These are phyloP conservation scores for Kazachstania kunashirensis DNA, from an alignment of 805 yeast genomes.

Conservation along the genomic window DNA sequence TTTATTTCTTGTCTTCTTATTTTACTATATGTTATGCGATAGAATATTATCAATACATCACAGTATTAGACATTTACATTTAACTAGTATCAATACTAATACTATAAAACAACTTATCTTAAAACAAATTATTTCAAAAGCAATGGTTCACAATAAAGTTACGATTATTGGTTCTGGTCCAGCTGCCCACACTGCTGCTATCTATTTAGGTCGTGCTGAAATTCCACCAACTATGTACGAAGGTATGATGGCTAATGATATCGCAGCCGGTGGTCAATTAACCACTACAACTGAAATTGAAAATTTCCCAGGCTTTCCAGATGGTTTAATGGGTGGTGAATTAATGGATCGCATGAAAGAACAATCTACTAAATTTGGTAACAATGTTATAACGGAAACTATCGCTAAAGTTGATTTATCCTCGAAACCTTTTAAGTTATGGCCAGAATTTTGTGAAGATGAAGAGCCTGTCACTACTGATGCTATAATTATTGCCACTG, in stretches of 20 bases:
- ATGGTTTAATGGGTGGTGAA: constrained; percentile 75
- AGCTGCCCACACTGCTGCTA: constrained; percentile 99
- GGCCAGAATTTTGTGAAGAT: constrained; percentile 95
- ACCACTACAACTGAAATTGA: constrained; percentile 98
- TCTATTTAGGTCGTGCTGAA: constrained; percentile 94
- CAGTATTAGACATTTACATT: too few species aligned
- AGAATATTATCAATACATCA: too few species aligned
- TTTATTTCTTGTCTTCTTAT: too few species aligned
- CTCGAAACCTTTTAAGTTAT: constrained; percentile 84
- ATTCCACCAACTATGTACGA: constrained; percentile 87
- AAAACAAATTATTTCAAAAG: background rate
- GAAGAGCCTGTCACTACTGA: constrained; percentile 86
- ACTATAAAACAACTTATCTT: too few species aligned
- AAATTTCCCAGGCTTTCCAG: constrained; percentile 98
- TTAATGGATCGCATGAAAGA: constrained; percentile 91
- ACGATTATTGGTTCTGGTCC: constrained; percentile 96
- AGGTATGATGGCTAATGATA: constrained; percentile 91
- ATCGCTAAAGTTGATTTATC: constrained; percentile 85
- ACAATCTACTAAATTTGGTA: constrained; percentile 82
- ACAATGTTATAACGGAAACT: constrained; percentile 91
- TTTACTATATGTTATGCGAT: too few species aligned
- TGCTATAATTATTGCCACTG: constrained; percentile 88
- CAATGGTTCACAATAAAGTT: constrained; percentile 75
- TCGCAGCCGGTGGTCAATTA: constrained; percentile 98
- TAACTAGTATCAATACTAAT: too few species aligned